Percentiles rank a stretch among this genome's conserved stretches.
Conservation (phyloP, 306 rosid genomes). For the Gastrolobium villosum region DNA sequence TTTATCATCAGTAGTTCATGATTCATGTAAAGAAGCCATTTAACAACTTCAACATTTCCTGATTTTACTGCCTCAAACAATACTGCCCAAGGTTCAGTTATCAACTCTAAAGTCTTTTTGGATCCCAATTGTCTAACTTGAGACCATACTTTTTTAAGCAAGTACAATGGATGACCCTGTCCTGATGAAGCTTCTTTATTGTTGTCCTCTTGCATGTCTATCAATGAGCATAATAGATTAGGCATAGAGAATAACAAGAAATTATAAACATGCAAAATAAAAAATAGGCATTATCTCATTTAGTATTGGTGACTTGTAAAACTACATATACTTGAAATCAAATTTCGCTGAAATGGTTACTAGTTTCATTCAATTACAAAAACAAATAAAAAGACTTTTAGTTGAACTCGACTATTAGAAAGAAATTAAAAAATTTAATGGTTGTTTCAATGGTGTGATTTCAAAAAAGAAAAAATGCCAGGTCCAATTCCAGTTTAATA, state of each 20-base stretch:
- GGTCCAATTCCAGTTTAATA: too few species aligned
- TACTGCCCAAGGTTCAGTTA: background rate
- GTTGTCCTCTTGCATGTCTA: background rate
- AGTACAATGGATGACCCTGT: background rate
- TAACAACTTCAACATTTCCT: background rate
- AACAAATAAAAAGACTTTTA: too few species aligned
- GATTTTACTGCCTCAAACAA: slow-evolving; percentile 18
- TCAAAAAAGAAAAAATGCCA: too few species aligned
- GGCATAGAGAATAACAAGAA: background rate
- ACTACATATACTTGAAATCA: too few species aligned
- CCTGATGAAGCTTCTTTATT: background rate
- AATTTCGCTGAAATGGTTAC: too few species aligned
- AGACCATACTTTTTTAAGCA: background rate
- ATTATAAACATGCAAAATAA: background rate
- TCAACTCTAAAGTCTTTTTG: background rate
- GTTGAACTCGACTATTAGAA: too few species aligned
- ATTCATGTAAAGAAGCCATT: background rate
- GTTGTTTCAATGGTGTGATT: too few species aligned
- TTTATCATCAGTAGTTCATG: background rate
- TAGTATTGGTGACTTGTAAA: too few species aligned
- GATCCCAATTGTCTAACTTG: background rate
- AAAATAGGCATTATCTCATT: too few species aligned
- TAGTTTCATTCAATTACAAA: too few species aligned
- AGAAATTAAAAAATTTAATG: too few species aligned
- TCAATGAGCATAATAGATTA: background rate